Conservation (phyloP, 148 eudicot genomes). For the Limonium bicolor region DNA sequence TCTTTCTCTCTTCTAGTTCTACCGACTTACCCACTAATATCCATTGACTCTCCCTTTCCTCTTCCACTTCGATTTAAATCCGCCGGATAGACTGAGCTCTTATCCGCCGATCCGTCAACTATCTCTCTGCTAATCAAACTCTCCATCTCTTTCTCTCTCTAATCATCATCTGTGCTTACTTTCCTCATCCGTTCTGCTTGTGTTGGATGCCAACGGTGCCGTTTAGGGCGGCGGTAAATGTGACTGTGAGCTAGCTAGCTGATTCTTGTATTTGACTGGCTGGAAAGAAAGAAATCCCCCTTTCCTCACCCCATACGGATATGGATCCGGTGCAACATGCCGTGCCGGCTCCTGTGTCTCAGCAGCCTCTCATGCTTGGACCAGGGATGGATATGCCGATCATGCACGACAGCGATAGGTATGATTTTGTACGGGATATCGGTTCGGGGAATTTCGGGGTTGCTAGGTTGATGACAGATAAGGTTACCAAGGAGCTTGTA, state of each 20-base stretch:
- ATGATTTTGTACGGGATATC: slow-evolving; percentile 17
- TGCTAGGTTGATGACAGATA: slow-evolving; percentile 32
- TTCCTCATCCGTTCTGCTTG: no score
- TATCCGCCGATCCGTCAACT: no score
- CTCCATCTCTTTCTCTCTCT: no score
- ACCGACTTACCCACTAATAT: no score
- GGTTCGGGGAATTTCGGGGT: slow-evolving; percentile 47
- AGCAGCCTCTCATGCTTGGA: no score
- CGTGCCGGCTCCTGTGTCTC: neutral
- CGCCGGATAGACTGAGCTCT: no score
- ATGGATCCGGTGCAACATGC: slow-evolving; percentile 8
- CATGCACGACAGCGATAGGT: slow-evolving; percentile 12
- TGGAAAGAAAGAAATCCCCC: neutral
- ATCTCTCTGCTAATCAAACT: no score
- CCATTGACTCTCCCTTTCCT: no score
- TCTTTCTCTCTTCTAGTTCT: no score
- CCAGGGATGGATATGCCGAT: slow-evolving; percentile 11
- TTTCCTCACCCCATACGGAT: neutral
- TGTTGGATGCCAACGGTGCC: neutral
- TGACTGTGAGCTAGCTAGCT: neutral
- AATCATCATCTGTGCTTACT: no score
- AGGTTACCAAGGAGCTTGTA: slow-evolving; percentile 23
- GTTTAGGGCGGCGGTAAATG: neutral
- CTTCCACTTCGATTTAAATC: no score
- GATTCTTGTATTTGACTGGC: neutral